Evolutionary conservation across 192 early-diverging fungal species (phyloP).

Genomic region (Fimicolochytrium jonesii): DNA sequence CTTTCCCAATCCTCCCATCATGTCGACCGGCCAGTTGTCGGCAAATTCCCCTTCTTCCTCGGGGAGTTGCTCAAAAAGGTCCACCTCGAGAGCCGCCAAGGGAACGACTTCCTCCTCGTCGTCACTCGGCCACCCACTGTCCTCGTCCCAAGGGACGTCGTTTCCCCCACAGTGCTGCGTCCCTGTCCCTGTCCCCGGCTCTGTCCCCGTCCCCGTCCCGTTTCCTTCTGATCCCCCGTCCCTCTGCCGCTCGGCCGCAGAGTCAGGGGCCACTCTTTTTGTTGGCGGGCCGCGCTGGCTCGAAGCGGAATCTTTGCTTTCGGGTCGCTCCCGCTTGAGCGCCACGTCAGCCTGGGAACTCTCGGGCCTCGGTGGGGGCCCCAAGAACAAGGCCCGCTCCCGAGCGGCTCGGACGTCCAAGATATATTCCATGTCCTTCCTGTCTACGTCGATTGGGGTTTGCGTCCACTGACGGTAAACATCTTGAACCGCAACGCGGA

Average conservation of each 20-base stretch:
- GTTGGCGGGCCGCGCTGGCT: not conserved
- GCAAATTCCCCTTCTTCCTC: not conserved
- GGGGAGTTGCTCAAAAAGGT: not conserved
- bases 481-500: slow-evolving; percentile 1
- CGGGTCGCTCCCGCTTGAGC: not conserved
- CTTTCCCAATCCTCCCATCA: not conserved
- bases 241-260: not conserved
- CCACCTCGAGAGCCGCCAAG: not conserved
- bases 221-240: not conserved
- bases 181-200: not conserved
- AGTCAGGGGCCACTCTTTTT: not conserved
- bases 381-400: not conserved
- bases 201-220: not conserved
- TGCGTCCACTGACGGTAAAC: not conserved
- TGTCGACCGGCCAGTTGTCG: not conserved
- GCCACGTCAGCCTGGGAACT: not conserved
- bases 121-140: not conserved
- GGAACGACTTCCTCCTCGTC: slow-evolving; percentile 2
- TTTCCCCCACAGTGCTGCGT: not conserved
- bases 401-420: not conserved
- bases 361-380: not conserved
- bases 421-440: not conserved
- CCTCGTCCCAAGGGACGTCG: slow-evolving; percentile 3
- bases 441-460: not conserved
- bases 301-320: not conserved